Base-by-base conservation (phyloP, 805 yeast genomes). In the Alloascoidea hylecoeti region DNA sequence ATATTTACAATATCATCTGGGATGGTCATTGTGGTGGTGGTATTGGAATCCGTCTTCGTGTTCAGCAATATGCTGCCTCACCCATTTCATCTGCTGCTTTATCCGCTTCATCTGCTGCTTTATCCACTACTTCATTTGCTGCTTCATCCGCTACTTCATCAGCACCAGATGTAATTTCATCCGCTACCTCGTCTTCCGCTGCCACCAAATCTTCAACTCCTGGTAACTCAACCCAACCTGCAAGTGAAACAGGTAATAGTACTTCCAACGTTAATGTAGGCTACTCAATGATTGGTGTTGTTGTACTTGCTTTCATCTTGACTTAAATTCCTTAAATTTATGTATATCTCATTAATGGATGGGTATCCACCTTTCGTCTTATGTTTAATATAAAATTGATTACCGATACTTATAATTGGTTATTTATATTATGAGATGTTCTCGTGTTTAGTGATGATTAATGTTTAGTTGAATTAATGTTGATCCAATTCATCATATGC, bases 251-350 rank as follows among this genome's bases (percentile, higher is more conserved):
- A 13, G 18, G 17, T 13, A 6, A 37, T 13, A 36, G 13, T n/a
- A n/a, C 40, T 18, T 13, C 40, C 38, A 40, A 15, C n/a, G 15
- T 17, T 37, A 13, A 18, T 36, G 36, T 17, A 15, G 35, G 12
- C 17, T 13, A n/a, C 13, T 5, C 30, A 9, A 34, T 18, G 4
- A 15, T 19, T 39, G 38, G 33, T 9, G 9, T n/a, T 5, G 17
- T 34, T 12, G 70, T n/a, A 23, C 9, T 23, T 23, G 30, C 30
- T 23, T 9, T 23, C 30, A 9, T 23, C 30, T 23, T 23, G 9
- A n/a, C 30, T 23, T 23, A 23, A 23, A n/a, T n/a, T n/a, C n/a
- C n/a, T n/a, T n/a, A n/a, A n/a, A n/a, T n/a, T n/a, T n/a, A n/a
- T n/a, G n/a, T n/a, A n/a, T n/a, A n/a, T n/a, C n/a, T n/a, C n/a